phyloP scores from a whole-genome alignment of 2,329 filamentous ascomycete genomes.

The Colletotrichum sp. region DNA sequence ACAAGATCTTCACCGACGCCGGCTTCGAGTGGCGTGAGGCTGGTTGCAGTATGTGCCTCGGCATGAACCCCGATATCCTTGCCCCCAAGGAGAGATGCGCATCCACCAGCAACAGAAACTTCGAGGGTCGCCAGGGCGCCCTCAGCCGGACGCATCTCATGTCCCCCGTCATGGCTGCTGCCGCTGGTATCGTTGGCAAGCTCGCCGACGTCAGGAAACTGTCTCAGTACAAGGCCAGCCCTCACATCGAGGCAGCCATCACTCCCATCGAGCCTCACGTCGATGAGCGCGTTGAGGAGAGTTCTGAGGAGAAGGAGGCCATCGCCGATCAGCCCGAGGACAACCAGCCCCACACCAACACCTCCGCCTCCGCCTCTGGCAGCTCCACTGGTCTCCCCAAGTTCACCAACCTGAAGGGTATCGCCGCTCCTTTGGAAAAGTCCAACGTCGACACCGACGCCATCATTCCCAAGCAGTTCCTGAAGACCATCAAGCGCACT shows the following conservation, averaged over 20 bases:
- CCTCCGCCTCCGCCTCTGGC: constrained; percentile 30
- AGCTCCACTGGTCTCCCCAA: constrained; percentile 70
- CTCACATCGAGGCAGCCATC: constrained; percentile 63
- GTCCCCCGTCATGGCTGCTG: constrained; percentile 96
- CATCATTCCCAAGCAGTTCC: constrained; percentile 98
- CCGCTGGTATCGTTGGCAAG: constrained; percentile 87
- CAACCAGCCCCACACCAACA: constrained; percentile 65
- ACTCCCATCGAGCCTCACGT: constrained; percentile 49
- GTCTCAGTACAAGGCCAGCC: constrained; percentile 56
- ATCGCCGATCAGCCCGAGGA: constrained; percentile 68
- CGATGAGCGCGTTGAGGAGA: constrained; percentile 57
- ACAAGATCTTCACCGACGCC: constrained; percentile 89
- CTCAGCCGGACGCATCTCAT: constrained; percentile 91
- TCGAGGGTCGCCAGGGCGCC: constrained; percentile 94
- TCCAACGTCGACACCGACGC: constrained; percentile 98
- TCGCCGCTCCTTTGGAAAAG: constrained; percentile 85
- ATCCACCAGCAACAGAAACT: constrained; percentile 95
- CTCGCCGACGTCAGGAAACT: constrained; percentile 90
- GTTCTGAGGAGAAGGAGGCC: constrained; percentile 57
- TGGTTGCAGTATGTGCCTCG: constrained; percentile 98
- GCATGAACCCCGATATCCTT: constrained; percentile 99
- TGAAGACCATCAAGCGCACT: constrained; percentile 98
- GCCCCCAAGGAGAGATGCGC: constrained; percentile 92
- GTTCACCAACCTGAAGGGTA: constrained; percentile 83
- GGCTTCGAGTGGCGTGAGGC: constrained; percentile 99